These are phyloP conservation scores for Solanum piurae DNA, from an alignment of 257 asterid genomes.

Conservation along the genomic window DNA sequence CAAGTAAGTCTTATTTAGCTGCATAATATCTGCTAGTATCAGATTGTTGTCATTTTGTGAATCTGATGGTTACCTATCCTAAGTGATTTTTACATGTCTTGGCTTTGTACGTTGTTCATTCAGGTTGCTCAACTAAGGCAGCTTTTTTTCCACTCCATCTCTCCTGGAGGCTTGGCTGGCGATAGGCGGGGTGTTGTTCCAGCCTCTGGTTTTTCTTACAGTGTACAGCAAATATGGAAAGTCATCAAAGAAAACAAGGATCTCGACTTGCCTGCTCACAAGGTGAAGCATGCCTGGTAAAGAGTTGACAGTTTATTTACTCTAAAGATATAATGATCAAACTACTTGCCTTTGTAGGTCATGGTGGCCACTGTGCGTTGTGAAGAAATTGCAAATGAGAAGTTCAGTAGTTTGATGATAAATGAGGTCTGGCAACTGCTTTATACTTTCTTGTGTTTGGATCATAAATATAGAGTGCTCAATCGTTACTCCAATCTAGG, in stretches of 20 bases:
- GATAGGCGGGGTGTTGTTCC: constrained; percentile 50
- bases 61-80: neutral
- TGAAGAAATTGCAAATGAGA: constrained; percentile 49
- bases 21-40: neutral
- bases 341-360: constrained; percentile 17
- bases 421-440: constrained; percentile 19
- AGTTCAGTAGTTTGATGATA: constrained; percentile 22
- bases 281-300: constrained; percentile 12
- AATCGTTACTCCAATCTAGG: constrained; percentile 16
- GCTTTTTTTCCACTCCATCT: constrained; percentile 35
- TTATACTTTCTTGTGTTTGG: constrained; percentile 1
- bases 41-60: neutral
- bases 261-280: constrained; percentile 53
- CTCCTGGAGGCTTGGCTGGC: constrained; percentile 53
- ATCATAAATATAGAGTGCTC: neutral
- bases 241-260: constrained; percentile 50
- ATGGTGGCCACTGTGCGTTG: constrained; percentile 60
- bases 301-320: neutral
- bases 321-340: neutral
- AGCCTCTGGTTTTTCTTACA: constrained; percentile 43
- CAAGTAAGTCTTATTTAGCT: constrained; percentile 17
- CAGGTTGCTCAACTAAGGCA: constrained; percentile 46
- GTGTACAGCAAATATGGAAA: constrained; percentile 42
- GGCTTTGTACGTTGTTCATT: neutral
- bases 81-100: neutral